Conservation (phyloP, 169 alveolate genomes). For the Sarcocystis neurona region DNA sequence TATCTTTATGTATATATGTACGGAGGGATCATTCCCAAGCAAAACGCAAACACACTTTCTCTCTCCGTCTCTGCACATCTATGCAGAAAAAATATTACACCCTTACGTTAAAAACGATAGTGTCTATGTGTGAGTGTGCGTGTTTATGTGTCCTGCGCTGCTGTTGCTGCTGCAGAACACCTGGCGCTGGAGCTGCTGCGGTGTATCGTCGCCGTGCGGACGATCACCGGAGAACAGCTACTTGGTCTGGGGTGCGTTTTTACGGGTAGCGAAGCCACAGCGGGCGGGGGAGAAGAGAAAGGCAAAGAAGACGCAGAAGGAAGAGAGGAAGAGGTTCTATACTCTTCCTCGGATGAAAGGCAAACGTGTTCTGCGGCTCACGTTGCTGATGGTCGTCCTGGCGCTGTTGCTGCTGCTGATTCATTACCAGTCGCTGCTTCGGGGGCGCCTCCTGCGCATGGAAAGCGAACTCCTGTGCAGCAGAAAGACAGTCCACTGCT, state of each 20-base stretch:
- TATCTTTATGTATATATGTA: too few relatives aligned
- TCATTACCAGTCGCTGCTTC: too few relatives aligned
- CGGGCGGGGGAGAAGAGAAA: neutral
- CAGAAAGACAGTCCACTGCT: neutral
- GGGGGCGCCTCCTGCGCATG: too few relatives aligned
- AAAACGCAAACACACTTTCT: neutral
- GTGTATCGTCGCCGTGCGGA: constrained; percentile 54
- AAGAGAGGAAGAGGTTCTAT: neutral
- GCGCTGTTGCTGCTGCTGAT: too few relatives aligned
- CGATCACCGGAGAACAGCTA: constrained; percentile 46
- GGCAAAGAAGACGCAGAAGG: neutral
- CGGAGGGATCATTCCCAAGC: neutral
- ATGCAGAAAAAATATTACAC: neutral
- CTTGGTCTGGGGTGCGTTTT: neutral
- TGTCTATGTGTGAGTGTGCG: neutral
- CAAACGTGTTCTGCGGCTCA: too few relatives aligned
- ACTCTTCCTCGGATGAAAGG: neutral
- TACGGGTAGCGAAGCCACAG: neutral
- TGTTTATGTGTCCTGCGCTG: neutral
- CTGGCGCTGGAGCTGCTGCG: constrained; percentile 61
- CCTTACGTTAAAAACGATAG: too few relatives aligned
- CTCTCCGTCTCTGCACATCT: neutral
- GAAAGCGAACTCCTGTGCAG: neutral
- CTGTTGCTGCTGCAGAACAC: constrained; percentile 44
- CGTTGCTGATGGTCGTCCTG: too few relatives aligned